Conservation (phyloP, 73 alveolate species). For the Blepharisma stoltei region DNA sequence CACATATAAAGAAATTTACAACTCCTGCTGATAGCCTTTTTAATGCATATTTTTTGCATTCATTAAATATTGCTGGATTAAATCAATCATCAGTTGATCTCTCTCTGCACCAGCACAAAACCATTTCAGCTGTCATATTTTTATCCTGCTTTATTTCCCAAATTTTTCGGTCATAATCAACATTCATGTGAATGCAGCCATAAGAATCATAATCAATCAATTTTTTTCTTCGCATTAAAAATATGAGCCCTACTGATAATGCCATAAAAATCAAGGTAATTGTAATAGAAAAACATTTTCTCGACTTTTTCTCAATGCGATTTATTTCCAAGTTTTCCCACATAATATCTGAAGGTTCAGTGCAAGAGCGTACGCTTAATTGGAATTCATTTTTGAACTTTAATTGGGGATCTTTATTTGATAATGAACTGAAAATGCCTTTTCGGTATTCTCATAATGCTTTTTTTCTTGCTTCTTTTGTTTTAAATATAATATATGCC, state of each 20-base stretch:
- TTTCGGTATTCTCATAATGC: background rate
- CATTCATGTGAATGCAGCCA: background rate
- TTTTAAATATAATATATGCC: background rate
- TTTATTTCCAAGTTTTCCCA: constrained; percentile 26
- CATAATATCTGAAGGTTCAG: constrained; percentile 29
- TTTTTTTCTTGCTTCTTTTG: background rate
- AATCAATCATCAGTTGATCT: background rate
- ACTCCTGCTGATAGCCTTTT: background rate
- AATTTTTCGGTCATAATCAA: constrained; percentile 5
- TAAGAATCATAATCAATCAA: too few relatives aligned
- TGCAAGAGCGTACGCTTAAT: background rate
- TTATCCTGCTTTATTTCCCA: background rate
- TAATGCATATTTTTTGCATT: background rate
- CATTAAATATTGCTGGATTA: background rate
- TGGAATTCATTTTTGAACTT: background rate
- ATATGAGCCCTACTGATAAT: background rate
- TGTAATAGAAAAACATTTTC: background rate
- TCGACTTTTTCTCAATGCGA: background rate
- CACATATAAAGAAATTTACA: background rate
- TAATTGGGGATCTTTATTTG: background rate
- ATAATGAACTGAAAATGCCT: background rate
- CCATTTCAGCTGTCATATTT: background rate
- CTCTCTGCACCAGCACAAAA: background rate
- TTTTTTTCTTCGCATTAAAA: background rate
- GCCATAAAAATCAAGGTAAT: constrained; percentile 14